phyloP scores from a whole-genome alignment of 192 early-diverging fungal species.

The Coemansia sp. region DNA sequence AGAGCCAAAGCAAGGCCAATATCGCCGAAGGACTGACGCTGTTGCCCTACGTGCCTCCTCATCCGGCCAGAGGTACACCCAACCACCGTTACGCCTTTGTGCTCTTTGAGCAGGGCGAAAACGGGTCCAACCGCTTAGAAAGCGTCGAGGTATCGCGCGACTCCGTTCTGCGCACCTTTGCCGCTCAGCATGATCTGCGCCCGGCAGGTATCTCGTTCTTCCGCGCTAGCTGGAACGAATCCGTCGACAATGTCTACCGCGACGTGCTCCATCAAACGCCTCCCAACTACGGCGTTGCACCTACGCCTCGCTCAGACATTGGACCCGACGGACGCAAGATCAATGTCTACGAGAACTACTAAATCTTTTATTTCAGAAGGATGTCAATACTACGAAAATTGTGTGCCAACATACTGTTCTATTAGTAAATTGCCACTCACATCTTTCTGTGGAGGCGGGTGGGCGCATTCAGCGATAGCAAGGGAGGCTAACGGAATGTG shows the following conservation, averaged over 20 bases:
- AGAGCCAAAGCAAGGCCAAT: conserved; percentile 52
- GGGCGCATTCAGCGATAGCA: background rate
- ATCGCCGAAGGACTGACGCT: conserved; percentile 47
- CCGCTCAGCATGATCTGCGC: conserved; percentile 32
- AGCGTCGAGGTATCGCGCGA: conserved; percentile 42
- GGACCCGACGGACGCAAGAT: conserved; percentile 53
- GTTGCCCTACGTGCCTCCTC: conserved; percentile 71
- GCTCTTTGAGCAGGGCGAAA: conserved; percentile 65
- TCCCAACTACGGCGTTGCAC: conserved; percentile 35
- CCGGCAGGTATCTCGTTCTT: conserved; percentile 50
- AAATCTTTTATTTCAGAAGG: background rate
- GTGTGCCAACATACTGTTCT: background rate
- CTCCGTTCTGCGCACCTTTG: conserved; percentile 41
- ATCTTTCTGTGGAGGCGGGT: background rate
- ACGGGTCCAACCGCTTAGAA: conserved; percentile 57
- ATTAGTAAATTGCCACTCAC: background rate
- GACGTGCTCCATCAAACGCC: conserved; percentile 35
- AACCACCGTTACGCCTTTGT: conserved; percentile 74
- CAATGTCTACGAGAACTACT: conserved; percentile 41
- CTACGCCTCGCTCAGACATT: conserved; percentile 26
- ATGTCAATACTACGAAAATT: background rate
- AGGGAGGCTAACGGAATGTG: background rate
- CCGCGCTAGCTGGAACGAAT: conserved; percentile 45
- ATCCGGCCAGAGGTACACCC: conserved; percentile 75
- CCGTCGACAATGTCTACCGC: conserved; percentile 54